Base-by-base conservation (phyloP, 768 basidiomycete genomes). In the Omphalotus guepiniiformis region DNA sequence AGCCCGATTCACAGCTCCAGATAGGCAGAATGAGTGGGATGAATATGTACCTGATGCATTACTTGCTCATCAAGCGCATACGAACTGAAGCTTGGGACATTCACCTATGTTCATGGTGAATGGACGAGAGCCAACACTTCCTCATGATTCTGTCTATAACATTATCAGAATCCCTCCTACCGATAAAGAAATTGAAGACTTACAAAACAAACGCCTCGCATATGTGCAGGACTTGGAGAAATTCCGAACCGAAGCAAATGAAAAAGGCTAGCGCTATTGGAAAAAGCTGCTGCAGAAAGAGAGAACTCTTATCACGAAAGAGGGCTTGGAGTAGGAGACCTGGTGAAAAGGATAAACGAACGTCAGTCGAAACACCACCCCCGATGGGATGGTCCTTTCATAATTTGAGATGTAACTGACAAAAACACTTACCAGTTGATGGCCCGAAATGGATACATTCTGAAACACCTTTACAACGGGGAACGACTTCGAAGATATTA, bases 311-410 rank as follows among this genome's bases (percentile, higher is more conserved):
- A 55, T 22, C 32, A 32, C 8, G 55, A 59, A 41, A 40, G 52
- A 18, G 50, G 50, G 13, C 19, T 55, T 15, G 54, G 49, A 3
- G 50, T 58, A 28, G 55, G 57, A 26, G 53, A 58, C 27, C 40
- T 58, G 34, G 57, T 58, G 21, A 35, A 51, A 19, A 29, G 55
- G n/a, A 47, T 44, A 25, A 43, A 50, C 18, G 45, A 50, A 41
- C 36, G 48, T 34, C 45, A 52, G 23, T 43, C 55, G 9, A 58
- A 58, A 49, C 22, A 55, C 13, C 57, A 58, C 41, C 55, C 55
- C 1, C 46, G 53, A 13, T 58, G 57, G 57, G 57, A 58, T 39
- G 57, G 57, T 8, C 57, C 57, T 0, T 58, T 58, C 51, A 38
- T 38, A n/a, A 44, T 44, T 30, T 19, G 29, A 6, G 42, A 44